phyloP scores from a whole-genome alignment of 352 stramenopile species.

The Phytophthora podocarpi region DNA sequence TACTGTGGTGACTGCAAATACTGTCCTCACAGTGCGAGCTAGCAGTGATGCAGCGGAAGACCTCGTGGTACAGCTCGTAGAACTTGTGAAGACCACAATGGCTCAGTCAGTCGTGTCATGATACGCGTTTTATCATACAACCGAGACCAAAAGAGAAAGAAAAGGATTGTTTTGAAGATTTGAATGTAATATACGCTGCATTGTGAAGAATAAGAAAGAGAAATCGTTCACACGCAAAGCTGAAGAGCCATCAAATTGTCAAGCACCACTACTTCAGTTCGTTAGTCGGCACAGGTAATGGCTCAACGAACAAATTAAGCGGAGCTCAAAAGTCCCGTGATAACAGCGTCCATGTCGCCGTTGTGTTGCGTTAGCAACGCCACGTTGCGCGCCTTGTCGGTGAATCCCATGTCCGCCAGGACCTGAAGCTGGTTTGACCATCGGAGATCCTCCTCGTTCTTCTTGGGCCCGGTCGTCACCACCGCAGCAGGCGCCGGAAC shows the following conservation, averaged over 20 bases:
- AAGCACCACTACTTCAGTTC: conserved; percentile 11
- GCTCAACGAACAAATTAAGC: conserved; percentile 7
- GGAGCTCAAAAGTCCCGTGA: conserved; percentile 50
- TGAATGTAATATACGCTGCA: conserved; percentile 40
- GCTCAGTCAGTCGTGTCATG: conserved; percentile 5
- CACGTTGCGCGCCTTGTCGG: conserved; percentile 57
- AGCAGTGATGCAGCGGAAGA: conserved; percentile 52
- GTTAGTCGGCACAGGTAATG: conserved; percentile 5
- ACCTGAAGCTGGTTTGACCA: conserved; percentile 53
- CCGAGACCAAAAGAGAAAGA: neutral
- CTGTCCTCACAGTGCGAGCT: conserved; percentile 50
- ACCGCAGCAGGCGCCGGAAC: conserved; percentile 39
- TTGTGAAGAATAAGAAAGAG: conserved; percentile 6
- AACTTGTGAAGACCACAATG: conserved; percentile 36
- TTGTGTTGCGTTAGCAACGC: conserved; percentile 61
- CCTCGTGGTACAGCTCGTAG: conserved; percentile 52
- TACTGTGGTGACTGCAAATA: conserved; percentile 38
- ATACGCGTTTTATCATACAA: neutral
- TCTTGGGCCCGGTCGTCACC: conserved; percentile 14
- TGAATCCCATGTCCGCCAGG: conserved; percentile 78
- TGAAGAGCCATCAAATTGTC: conserved; percentile 3
- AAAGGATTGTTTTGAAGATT: conserved; percentile 10
- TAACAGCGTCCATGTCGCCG: conserved; percentile 69
- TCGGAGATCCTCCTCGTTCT: conserved; percentile 47
- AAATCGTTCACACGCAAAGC: conserved; percentile 8